phyloP scores from a whole-genome alignment of 2,329 filamentous ascomycete genomes.

The Thielaviopsis cerberus region DNA sequence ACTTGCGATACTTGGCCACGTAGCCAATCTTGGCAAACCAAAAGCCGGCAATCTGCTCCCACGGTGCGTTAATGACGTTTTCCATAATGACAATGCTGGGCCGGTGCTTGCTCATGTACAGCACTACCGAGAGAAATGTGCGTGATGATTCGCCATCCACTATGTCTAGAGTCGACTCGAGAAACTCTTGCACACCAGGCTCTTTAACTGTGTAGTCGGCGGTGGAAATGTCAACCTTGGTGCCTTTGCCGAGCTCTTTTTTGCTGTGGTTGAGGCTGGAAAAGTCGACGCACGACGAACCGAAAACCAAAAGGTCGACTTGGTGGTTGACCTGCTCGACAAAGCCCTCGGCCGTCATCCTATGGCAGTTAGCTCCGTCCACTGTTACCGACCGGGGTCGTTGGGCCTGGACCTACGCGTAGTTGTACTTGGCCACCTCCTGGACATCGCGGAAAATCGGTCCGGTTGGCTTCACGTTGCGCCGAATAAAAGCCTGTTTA shows the following conservation, averaged over 20 bases:
- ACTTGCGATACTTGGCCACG: constrained; percentile 24
- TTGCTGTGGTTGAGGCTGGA: constrained; percentile 40
- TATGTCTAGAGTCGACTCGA: constrained; percentile 36
- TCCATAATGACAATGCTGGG: constrained; percentile 53
- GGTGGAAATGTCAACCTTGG: constrained; percentile 29
- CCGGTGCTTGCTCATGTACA: constrained; percentile 33
- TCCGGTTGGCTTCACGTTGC: constrained; percentile 32
- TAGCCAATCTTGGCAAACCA: constrained; percentile 35
- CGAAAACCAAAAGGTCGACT: constrained; percentile 49
- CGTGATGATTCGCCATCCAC: constrained; percentile 41
- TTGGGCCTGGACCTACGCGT: constrained; percentile 30
- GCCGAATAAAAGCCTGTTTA: constrained; percentile 46
- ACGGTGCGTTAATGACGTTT: constrained; percentile 47
- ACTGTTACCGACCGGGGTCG: too few species aligned
- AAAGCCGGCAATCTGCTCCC: constrained; percentile 28
- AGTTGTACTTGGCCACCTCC: constrained; percentile 28
- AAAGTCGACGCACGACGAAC: constrained; percentile 61
- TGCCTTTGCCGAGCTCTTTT: constrained; percentile 22
- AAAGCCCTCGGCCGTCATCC: constrained; percentile 49
- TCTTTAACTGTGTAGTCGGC: constrained; percentile 14
- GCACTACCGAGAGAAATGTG: constrained; percentile 44
- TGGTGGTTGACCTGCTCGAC: constrained; percentile 34
- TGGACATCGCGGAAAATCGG: constrained; percentile 40
- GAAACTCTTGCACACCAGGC: constrained; percentile 19
- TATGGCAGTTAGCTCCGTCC: constrained; percentile 15